Conservation (phyloP, 306 rosid genomes). For the Vigna nakashimae region DNA sequence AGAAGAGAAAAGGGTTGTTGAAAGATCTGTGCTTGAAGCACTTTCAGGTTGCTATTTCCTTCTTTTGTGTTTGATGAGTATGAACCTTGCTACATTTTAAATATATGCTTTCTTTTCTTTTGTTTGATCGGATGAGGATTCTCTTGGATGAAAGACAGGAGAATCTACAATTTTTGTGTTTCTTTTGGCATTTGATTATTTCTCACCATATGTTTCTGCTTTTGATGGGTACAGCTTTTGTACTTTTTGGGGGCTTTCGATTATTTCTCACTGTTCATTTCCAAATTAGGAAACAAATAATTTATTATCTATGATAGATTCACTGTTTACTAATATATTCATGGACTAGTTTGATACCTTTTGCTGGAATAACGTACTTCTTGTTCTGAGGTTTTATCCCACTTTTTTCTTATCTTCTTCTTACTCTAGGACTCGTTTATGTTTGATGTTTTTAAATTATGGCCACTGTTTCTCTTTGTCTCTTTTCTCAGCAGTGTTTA, state of each 20-base stretch:
- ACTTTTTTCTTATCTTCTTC: neutral
- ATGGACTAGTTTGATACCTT: slow-evolving; percentile 29
- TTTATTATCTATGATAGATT: neutral
- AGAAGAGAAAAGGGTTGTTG: slow-evolving; percentile 22
- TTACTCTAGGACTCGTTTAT: neutral
- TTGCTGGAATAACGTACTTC: slow-evolving; percentile 10
- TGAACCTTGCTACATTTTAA: slow-evolving; percentile 2
- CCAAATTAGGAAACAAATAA: slow-evolving; percentile 21
- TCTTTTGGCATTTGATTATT: slow-evolving; percentile 3
- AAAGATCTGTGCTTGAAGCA: slow-evolving; percentile 39
- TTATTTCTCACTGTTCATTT: slow-evolving; percentile 10
- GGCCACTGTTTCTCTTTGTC: neutral
- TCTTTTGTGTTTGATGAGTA: slow-evolving; percentile 39
- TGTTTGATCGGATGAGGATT: neutral
- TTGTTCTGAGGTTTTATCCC: neutral
- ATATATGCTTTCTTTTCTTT: neutral
- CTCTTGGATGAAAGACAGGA: neutral
- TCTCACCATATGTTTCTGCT: neutral
- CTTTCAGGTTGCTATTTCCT: slow-evolving; percentile 20
- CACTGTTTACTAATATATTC: slow-evolving; percentile 7
- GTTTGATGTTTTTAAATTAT: neutral
- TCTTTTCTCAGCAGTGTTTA: neutral
- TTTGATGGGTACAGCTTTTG: neutral
- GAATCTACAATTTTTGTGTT: neutral
- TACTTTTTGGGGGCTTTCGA: neutral